phyloP scores from a whole-genome alignment of 2,329 filamentous ascomycete genomes.

The Claviceps fusiformis region DNA sequence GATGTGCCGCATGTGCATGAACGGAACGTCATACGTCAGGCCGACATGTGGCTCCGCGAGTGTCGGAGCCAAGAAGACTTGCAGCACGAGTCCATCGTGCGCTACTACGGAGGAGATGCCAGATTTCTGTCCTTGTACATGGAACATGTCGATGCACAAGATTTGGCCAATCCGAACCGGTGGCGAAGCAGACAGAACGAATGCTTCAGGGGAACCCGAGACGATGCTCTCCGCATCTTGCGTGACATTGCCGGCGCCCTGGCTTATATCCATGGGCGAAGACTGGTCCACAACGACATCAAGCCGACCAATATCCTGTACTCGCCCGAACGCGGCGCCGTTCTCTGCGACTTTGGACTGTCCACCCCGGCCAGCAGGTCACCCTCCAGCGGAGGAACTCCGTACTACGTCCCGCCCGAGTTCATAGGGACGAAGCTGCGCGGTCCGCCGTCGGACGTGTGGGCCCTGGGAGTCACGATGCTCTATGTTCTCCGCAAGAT shows the following conservation, averaged over 20 bases:
- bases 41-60: constrained; percentile 46
- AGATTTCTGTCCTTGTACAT: constrained; percentile 47
- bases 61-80: constrained; percentile 41
- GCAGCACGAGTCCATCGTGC: constrained; percentile 43
- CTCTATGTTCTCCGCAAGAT: constrained; percentile 44
- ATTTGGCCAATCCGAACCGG: constrained; percentile 33
- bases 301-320: constrained; percentile 50
- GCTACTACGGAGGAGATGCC: constrained; percentile 44
- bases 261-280: constrained; percentile 40
- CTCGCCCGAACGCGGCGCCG: constrained; percentile 42
- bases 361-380: constrained; percentile 34
- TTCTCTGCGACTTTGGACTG: constrained; percentile 47
- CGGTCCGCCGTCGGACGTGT: constrained; percentile 42
- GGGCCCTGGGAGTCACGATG: constrained; percentile 48
- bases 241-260: constrained; percentile 40
- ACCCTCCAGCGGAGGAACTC: constrained; percentile 40
- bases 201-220: constrained; percentile 34
- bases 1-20: constrained; percentile 36
- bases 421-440: constrained; percentile 42
- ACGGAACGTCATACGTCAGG: constrained; percentile 43
- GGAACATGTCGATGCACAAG: constrained; percentile 45
- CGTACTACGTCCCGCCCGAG: constrained; percentile 48
- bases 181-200: constrained; percentile 37
- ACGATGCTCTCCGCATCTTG: constrained; percentile 38
- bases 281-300: constrained; percentile 47